Percentiles rank a stretch among this genome's conserved stretches.
Evolutionary conservation across 306 rosid species (phyloP).

Genomic region (Begonia loranthoides): DNA sequence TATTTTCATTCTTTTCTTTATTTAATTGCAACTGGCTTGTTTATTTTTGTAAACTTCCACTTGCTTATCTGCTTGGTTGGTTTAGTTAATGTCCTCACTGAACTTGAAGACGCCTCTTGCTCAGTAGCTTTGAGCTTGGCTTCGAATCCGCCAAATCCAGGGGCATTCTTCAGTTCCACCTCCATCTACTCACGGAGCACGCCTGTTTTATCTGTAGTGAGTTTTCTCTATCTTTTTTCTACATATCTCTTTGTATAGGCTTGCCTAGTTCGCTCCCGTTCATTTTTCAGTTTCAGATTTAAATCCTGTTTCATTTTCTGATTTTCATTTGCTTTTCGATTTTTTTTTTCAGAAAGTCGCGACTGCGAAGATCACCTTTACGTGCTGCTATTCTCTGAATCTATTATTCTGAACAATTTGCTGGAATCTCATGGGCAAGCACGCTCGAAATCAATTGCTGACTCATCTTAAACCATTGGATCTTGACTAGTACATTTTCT

Average conservation of each 20-base stretch:
- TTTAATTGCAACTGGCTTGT: neutral
- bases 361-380: neutral
- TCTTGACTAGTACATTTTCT: constrained; percentile 52
- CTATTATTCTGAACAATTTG: constrained; percentile 27
- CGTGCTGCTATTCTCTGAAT: neutral
- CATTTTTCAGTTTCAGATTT: neutral
- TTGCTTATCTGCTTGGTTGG: too few species aligned
- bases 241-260: constrained; percentile 16
- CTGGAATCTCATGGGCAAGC: constrained; percentile 17
- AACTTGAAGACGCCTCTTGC: constrained; percentile 8
- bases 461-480: constrained; percentile 21
- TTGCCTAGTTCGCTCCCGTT: too few species aligned
- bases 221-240: constrained; percentile 13
- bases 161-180: constrained; percentile 13
- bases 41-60: neutral
- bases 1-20: neutral
- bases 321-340: neutral
- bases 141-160: constrained; percentile 35
- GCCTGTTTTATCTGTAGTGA: constrained; percentile 19
- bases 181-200: constrained; percentile 3
- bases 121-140: constrained; percentile 19
- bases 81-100: constrained; percentile 1
- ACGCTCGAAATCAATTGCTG: constrained; percentile 20
- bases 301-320: neutral
- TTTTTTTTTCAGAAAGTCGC: neutral